Evolutionary conservation across 2,329 filamentous ascomycete species (phyloP), one percentile per base, ranked within the genome.

Genomic region (Colletotrichum chlorophyti): DNA sequence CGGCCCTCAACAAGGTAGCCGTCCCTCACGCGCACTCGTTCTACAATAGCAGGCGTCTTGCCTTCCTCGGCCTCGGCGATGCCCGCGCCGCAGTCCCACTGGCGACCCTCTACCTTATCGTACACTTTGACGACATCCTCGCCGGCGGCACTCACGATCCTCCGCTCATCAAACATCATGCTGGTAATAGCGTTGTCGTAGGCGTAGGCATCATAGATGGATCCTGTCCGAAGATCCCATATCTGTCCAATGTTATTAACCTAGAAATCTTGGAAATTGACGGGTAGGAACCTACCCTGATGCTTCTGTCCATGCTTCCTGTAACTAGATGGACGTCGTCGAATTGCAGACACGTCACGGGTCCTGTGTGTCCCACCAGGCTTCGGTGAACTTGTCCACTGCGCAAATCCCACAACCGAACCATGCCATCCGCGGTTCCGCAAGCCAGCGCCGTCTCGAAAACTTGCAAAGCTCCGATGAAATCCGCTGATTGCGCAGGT

Each of bases 61-160:
- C 83, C 85, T 54, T 86, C 83, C 49, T 90, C 87, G 17, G 87
- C 85, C 58, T 88, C 88, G 3, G 81, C 83, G 43, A 90, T 86
- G 31, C 93, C 94, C 3, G 92, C 88, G 50, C 95, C 95, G 74
- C 93, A 97, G 73, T 97, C 92, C 95, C 95, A 99, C 74, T 98
- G 95, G 61, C 91, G 82, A 35, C 93, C 93, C 71, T 99, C 95
- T 3, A 92, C 89, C 82, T 98, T 98, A 78, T 99, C 95, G 77
- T 98, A 99, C 59, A 99, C 90, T 77, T 99, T 99, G 66, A 95
- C 93, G 21, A 98, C 92, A 68, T 93, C 88, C 74, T 98, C 95
- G 37, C 93, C 91, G 0, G 93, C 93, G 3, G 95, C 94, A 49
- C 90, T 86, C 29, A 95, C 93, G 65, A 99, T 99, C 47, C 93